Percentiles rank a stretch among this genome's conserved stretches.
Conservation (phyloP, 1,284 basidiomycete genomes). For the Porogramme epimiltina region DNA sequence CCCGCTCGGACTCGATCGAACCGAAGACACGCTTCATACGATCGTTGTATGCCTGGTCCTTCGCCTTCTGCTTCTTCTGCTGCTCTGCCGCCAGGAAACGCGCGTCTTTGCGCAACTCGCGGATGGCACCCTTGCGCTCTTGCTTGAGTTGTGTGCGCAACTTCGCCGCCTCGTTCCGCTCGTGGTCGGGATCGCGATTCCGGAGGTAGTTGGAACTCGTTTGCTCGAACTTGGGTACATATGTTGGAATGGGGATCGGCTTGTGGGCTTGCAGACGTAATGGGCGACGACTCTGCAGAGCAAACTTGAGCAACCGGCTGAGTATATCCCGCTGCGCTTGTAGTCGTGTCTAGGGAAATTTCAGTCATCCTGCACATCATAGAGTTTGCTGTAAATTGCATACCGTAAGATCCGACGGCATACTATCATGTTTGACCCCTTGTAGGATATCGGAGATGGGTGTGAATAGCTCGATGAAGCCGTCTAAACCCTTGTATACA, state of each 20-base stretch:
- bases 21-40: conserved; percentile 85
- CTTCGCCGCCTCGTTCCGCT: conserved; percentile 87
- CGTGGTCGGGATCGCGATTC: conserved; percentile 89
- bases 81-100: conserved; percentile 90
- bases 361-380: not conserved
- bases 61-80: conserved; percentile 81
- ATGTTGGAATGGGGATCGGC: conserved; percentile 92
- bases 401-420: conserved; percentile 62
- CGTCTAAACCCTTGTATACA: conserved; percentile 76
- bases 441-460: conserved; percentile 68
- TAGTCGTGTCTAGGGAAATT: conserved; percentile 19
- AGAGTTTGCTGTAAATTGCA: conserved; percentile 19
- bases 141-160: conserved; percentile 91
- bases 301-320: conserved; percentile 71
- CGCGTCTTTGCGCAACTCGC: conserved; percentile 95
- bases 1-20: conserved; percentile 86
- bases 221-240: conserved; percentile 92
- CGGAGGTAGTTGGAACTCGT: conserved; percentile 82
- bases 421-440: conserved; percentile 48
- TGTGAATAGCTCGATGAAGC: conserved; percentile 83
- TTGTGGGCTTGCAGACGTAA: conserved; percentile 93
- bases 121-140: conserved; percentile 95
- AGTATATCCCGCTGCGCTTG: conserved; percentile 38
- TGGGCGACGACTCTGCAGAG: conserved; percentile 73
- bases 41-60: conserved; percentile 78